Evolutionary conservation across 176 grass and related monocot species (phyloP).

Genomic region (Oryza australiensis): DNA sequence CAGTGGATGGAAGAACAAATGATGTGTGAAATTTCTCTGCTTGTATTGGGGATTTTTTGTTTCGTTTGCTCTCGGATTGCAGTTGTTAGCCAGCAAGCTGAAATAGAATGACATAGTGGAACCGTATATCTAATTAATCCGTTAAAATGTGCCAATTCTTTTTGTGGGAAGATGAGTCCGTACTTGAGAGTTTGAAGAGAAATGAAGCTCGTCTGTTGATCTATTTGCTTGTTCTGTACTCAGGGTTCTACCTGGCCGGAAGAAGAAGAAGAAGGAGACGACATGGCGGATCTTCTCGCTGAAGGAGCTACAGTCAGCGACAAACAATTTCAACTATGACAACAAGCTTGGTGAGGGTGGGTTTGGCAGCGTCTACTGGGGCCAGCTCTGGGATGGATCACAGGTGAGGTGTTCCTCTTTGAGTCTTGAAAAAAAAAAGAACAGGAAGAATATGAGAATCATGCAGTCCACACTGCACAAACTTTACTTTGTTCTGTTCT

Average conservation of each 20-base stretch:
- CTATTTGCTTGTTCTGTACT: conserved; percentile 9
- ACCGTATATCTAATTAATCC: not conserved
- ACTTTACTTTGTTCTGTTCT: not conserved
- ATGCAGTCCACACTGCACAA: not conserved
- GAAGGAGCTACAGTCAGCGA: conserved; percentile 80
- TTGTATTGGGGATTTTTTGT: not conserved
- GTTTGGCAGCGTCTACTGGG: conserved; percentile 96
- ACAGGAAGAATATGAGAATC: not conserved
- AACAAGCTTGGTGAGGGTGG: conserved; percentile 95
- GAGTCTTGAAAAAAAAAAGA: conserved; percentile 1
- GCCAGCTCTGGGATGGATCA: conserved; percentile 91
- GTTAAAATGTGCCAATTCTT: not conserved
- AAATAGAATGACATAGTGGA: conserved; percentile 10
- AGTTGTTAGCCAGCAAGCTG: not conserved
- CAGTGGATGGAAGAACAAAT: not conserved
- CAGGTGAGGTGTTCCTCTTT: conserved; percentile 55
- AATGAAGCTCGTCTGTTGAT: not conserved
- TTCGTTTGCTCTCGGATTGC: not conserved
- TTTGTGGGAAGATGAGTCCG: not conserved
- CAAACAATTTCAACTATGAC: conserved; percentile 95
- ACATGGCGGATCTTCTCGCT: conserved; percentile 77
- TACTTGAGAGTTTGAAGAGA: not conserved
- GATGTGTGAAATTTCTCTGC: not conserved
- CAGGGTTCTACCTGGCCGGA: conserved; percentile 60
- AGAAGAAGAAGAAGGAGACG: conserved; percentile 65